Evolutionary conservation across 495 filamentous ascomycete genomes (phyloP), one percentile per base, ranked within the genome.

Genomic region (Penicillium turbatum): DNA sequence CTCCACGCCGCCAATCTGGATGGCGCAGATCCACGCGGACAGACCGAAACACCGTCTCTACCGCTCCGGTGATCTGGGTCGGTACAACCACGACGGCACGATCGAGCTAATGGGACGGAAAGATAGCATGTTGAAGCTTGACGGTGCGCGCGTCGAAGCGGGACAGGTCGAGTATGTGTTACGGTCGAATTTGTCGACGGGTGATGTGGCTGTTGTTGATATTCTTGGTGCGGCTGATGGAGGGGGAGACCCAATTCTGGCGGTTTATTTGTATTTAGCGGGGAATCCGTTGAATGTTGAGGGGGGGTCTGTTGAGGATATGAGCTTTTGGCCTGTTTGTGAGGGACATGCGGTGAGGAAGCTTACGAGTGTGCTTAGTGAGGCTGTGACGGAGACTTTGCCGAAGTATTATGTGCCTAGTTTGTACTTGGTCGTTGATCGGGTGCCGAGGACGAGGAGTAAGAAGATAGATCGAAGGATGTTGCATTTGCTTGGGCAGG

Each of bases 61-160:
- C 59, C 80, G 87, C 3, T 92, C 89, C 6, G 90, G 90, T 0
- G 89, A 95, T 60, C 70, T 93, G 3, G 89, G 89, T 12, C 76
- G 90, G 1, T 76, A 89, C 16, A 73, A 86, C 9, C 77, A 87
- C 48, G 84, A 92, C 58, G 82, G 77, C 4, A 83, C 79, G 11
- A 84, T 93, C 44, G 82, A 87, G 43, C 88, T 90, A 46, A 65
- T 88, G 8, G 89, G 89, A 2, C 79, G 89, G 10, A 83, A 81
- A 2, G 89, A 95, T 61, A 85, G 88, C 50, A 86, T 92, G 66
- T 79, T 92, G 21, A 95, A 95, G 63, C 75, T 95, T 0, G 77
- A 88, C 10, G 89, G 89, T 0, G 86, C 89, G 54, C 75, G 89
- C 6, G 73, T 95, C 0, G 88, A 95, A 59, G 82, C 89, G 48